Evolutionary conservation across 2,329 filamentous ascomycete genomes (phyloP), one percentile per base, ranked within the genome.

Genomic region (Fusarium chaquense): DNA sequence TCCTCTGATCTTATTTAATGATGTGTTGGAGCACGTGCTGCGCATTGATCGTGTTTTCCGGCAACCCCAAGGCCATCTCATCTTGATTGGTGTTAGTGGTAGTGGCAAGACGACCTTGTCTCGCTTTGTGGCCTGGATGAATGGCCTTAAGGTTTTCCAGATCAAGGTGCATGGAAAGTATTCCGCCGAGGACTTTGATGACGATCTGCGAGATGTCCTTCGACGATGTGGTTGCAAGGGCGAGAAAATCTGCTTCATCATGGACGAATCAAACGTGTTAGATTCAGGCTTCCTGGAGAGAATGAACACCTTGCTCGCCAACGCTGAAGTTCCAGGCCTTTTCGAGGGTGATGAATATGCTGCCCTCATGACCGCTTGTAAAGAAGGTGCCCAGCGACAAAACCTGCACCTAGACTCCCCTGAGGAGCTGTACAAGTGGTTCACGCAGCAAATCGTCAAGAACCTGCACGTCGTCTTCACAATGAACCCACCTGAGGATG

Each of bases 341-440:
- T 99, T 99, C 72, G 97, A 99, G 81, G 96, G 96, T n/a, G 96
- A 99, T 74, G 96, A 99, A 73, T 95, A 97, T 74, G 94, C 96
- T 18, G 93, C 96, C n/a, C 84, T 99, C 69, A 98, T 99, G 96
- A 99, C 97, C 28, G 94, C 94, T 58, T 99, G 97, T 84, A 98
- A 98, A 80, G 96, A 99, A 83, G 97, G 96, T 63, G 95, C 96
- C 22, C 96, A 99, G 79, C 91, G 94, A 67, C 96, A 99, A 83
- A 96, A 96, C 49, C 86, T 98, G 62, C 89, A 98, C 62, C 88
- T 99, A 2, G 96, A 99, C 81, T 98, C 96, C 2, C 94, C 97
- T 73, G 97, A 99, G 82, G 96, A 99, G 80, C 85, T 99, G n/a
- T 99, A 99, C 86, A 98, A 98, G 83, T 99, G 96, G 96, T 99